These are phyloP conservation scores for Boletus sp. DNA, from an alignment of 1,284 basidiomycete species.

Conservation along the genomic window DNA sequence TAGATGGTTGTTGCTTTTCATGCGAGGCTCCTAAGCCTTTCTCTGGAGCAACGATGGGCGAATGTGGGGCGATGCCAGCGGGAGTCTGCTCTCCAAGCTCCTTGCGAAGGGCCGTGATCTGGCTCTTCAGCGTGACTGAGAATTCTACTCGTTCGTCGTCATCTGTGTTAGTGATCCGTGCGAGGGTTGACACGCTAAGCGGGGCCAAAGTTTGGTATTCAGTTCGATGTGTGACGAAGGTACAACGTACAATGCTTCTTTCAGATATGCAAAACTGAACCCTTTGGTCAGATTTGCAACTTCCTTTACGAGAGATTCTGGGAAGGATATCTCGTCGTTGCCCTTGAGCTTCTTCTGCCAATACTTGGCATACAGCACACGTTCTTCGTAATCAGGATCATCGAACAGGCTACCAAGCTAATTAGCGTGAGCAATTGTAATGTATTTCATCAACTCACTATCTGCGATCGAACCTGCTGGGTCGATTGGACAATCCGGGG, in stretches of 20 bases:
- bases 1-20: not conserved
- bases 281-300: conserved; percentile 55
- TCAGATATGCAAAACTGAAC: conserved; percentile 81
- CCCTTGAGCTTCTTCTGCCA: conserved; percentile 70
- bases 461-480: conserved; percentile 81
- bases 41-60: not conserved
- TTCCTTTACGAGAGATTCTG: conserved; percentile 57
- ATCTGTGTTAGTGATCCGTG: conserved; percentile 49
- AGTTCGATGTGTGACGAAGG: not conserved
- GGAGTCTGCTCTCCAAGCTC: conserved; percentile 45
- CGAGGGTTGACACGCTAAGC: conserved; percentile 58
- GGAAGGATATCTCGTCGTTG: conserved; percentile 61
- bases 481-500: conserved; percentile 67
- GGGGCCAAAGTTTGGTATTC: conserved; percentile 1
- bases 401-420: conserved; percentile 49
- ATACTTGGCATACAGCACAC: conserved; percentile 63
- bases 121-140: conserved; percentile 43
- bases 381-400: conserved; percentile 61
- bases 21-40: not conserved
- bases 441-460: conserved; percentile 49
- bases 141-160: conserved; percentile 50
- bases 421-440: not conserved
- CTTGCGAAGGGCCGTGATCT: conserved; percentile 58
- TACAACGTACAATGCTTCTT: conserved; percentile 72
- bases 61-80: not conserved